Percentiles rank a stretch among this genome's conserved stretches.
Conservation (phyloP, 208 protist species). For the Crithidia sp. region DNA sequence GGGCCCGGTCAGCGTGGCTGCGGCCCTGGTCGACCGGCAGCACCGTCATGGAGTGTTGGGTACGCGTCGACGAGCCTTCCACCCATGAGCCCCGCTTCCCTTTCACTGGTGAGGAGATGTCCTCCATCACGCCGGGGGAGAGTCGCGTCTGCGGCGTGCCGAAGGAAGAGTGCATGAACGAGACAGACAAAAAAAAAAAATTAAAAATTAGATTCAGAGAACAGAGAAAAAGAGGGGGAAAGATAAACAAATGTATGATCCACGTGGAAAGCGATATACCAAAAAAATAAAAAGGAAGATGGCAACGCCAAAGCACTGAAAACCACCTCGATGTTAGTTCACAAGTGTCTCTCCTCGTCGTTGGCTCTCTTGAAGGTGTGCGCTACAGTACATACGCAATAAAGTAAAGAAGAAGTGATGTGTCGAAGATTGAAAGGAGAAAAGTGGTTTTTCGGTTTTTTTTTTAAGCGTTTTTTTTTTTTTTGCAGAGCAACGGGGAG, state of each 20-base stretch:
- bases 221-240: neutral
- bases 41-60: constrained; percentile 10
- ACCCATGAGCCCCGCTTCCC: constrained; percentile 10
- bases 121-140: constrained; percentile 35
- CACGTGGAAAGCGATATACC: neutral
- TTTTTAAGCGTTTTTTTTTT: too few relatives aligned
- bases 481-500: too few relatives aligned
- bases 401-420: too few relatives aligned
- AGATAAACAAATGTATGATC: neutral
- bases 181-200: neutral
- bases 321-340: too few relatives aligned
- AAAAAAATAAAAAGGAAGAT: neutral
- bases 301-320: neutral
- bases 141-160: too few relatives aligned
- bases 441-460: too few relatives aligned
- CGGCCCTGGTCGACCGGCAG: constrained; percentile 16
- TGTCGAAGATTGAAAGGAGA: too few relatives aligned
- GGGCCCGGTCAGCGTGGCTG: constrained; percentile 27
- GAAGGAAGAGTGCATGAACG: too few relatives aligned
- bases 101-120: constrained; percentile 14
- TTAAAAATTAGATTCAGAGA: neutral
- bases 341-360: neutral
- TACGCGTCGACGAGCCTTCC: constrained; percentile 8
- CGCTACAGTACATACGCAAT: too few relatives aligned
- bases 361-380: neutral